Percentiles rank a stretch among this genome's conserved stretches.
phyloP scores from a whole-genome alignment of 2,329 filamentous ascomycete species.

The Aspergillus intermedius region DNA sequence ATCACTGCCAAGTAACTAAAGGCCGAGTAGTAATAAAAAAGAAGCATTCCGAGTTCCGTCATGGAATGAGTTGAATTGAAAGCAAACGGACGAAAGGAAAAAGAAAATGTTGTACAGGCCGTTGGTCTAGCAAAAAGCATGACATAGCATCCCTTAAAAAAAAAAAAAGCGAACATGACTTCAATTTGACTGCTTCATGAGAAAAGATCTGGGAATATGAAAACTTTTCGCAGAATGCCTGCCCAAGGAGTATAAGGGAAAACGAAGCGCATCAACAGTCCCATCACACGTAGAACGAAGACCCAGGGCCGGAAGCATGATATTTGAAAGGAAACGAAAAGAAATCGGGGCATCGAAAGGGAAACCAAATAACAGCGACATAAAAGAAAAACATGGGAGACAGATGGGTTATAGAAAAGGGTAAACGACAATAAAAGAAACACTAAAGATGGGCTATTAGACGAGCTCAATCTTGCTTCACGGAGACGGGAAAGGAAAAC shows the following conservation, averaged over 20 bases:
- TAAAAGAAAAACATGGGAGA: slow-evolving; percentile 5
- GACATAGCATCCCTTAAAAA: slow-evolving; percentile 27
- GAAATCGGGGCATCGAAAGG: slow-evolving; percentile 8
- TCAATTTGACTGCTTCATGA: slow-evolving; percentile 34
- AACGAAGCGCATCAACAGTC: slow-evolving; percentile 29
- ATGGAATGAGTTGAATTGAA: slow-evolving; percentile 13
- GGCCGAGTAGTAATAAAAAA: slow-evolving; percentile 4
- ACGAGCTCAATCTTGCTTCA: slow-evolving; percentile 29
- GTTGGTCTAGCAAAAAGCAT: slow-evolving; percentile 27
- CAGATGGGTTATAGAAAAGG: slow-evolving; percentile 3
- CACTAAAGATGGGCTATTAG: slow-evolving; percentile 13
- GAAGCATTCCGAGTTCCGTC: slow-evolving; percentile 8
- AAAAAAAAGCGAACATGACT: slow-evolving; percentile 21
- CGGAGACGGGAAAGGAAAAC: not conserved
- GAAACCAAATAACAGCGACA: not conserved
- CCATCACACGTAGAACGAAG: slow-evolving; percentile 32
- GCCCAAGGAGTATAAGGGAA: slow-evolving; percentile 34
- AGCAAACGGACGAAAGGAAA: slow-evolving; percentile 15
- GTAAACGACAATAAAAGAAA: slow-evolving; percentile 9
- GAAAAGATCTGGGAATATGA: slow-evolving; percentile 24
- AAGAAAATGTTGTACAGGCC: slow-evolving; percentile 31
- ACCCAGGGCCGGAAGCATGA: slow-evolving; percentile 20
- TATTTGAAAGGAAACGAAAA: slow-evolving; percentile 4
- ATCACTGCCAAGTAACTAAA: not conserved
- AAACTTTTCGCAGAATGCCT: slow-evolving; percentile 43